Conservation (phyloP, 495 filamentous ascomycete species). For the Thermothielavioides terrestris region DNA sequence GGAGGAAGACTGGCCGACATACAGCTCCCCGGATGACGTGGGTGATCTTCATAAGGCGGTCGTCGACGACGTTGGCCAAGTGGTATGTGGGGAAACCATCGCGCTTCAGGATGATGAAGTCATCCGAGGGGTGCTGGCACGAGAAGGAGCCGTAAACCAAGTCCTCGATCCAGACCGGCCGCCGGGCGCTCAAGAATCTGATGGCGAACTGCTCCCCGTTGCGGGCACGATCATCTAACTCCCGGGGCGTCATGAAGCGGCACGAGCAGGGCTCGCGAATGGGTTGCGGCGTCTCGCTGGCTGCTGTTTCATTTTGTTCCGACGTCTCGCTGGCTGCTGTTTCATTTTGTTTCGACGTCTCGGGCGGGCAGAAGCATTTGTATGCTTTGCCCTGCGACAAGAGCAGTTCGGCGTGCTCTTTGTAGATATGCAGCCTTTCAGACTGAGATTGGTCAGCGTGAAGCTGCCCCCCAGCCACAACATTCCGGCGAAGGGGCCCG, state of each 20-base stretch:
- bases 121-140: constrained; percentile 30
- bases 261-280: constrained; percentile 76
- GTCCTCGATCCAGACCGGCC: constrained; percentile 54
- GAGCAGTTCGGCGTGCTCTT: constrained; percentile 59
- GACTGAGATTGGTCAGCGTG: constrained; percentile 46
- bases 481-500: no score
- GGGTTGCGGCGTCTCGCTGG: constrained; percentile 49
- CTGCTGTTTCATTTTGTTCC: constrained; percentile 50
- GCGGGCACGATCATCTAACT: constrained; percentile 59
- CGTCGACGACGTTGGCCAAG: constrained; percentile 93
- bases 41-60: constrained; percentile 88
- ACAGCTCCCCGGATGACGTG: constrained; percentile 86
- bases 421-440: constrained; percentile 67
- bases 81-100: constrained; percentile 94
- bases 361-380: constrained; percentile 80
- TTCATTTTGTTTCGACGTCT: constrained; percentile 58
- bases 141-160: constrained; percentile 63
- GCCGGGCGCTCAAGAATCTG: constrained; percentile 57
- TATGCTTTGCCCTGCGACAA: constrained; percentile 68
- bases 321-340: constrained; percentile 50
- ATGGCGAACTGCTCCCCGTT: constrained; percentile 69
- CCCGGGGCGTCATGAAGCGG: constrained; percentile 49
- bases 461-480: background rate
- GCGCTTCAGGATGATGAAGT: constrained; percentile 75
- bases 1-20: constrained; percentile 17